Percentiles rank a stretch among this genome's conserved stretches.
Conservation (phyloP, 768 basidiomycete genomes). For the Tylopilus felleus region DNA sequence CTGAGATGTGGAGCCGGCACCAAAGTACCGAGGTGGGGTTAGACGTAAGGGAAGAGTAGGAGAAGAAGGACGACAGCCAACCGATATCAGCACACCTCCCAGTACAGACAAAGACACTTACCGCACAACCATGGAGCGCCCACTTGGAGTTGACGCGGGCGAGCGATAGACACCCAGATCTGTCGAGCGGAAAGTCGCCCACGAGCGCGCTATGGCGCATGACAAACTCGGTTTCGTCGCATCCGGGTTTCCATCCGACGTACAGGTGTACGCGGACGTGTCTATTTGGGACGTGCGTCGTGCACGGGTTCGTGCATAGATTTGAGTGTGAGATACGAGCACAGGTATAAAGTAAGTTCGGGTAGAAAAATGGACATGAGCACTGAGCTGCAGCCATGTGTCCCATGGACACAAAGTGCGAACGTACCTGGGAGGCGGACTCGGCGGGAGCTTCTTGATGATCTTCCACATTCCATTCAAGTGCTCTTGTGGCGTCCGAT, state of each 20-base stretch:
- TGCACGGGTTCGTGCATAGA: no score
- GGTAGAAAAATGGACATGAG: background rate
- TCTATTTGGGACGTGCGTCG: background rate
- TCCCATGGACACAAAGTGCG: background rate
- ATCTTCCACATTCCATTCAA: constrained; percentile 25
- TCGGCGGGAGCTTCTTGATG: constrained; percentile 16
- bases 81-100: no score
- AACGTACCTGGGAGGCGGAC: constrained; percentile 17
- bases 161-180: constrained; percentile 19
- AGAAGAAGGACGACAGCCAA: no score
- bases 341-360: background rate
- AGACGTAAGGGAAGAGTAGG: no score
- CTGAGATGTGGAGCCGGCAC: background rate
- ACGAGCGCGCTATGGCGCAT: constrained; percentile 27
- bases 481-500: constrained; percentile 18
- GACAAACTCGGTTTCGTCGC: constrained; percentile 28
- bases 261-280: constrained; percentile 34
- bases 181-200: constrained; percentile 26
- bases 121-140: constrained; percentile 25
- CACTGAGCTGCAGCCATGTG: background rate
- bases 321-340: background rate
- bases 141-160: constrained; percentile 19
- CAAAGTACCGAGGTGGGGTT: no score
- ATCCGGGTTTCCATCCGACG: constrained; percentile 26
- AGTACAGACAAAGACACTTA: background rate